phyloP scores from a whole-genome alignment of 148 eudicot genomes.

The Pouteria glomerata region DNA sequence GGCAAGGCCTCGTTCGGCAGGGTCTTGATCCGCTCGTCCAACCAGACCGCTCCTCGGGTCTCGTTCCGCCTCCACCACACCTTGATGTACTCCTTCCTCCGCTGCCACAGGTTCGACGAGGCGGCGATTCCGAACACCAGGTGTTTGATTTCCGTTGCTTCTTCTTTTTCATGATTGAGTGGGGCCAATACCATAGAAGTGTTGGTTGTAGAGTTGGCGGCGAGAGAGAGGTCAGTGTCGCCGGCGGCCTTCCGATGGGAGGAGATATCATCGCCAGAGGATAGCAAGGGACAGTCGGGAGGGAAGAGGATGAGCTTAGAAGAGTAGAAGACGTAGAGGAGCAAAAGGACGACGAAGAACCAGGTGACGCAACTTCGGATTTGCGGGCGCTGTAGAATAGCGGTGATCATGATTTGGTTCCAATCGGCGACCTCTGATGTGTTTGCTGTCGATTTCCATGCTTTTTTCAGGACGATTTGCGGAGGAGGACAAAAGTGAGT shows the following conservation, averaged over 20 bases:
- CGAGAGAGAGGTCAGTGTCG: not conserved
- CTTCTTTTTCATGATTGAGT: not conserved
- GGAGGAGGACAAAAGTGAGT: conserved; percentile 9
- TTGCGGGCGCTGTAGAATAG: conserved; percentile 1
- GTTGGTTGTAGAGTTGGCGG: not conserved
- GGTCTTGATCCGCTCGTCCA: conserved; percentile 30
- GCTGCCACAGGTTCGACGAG: conserved; percentile 45
- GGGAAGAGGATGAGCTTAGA: conserved; percentile 31
- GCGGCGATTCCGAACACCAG: conserved; percentile 60
- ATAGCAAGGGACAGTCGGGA: conserved; percentile 8
- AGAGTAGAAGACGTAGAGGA: conserved; percentile 41
- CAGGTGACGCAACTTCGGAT: conserved; percentile 21
- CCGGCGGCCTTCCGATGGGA: not conserved
- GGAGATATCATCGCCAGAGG: not conserved
- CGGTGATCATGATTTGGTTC: not conserved
- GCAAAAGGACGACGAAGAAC: conserved; percentile 25
- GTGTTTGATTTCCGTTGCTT: conserved; percentile 35
- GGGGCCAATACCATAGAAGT: not conserved
- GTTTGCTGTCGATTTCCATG: too few relatives aligned
- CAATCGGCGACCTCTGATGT: not conserved
- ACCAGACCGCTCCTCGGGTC: conserved; percentile 61
- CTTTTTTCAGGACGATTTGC: not conserved
- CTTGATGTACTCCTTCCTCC: conserved; percentile 54
- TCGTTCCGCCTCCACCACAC: conserved; percentile 57
- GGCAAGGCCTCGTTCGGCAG: conserved; percentile 31